Percentiles rank a stretch among this genome's conserved stretches.
Conservation (phyloP, 257 asterid species). For the Lantana camara region DNA sequence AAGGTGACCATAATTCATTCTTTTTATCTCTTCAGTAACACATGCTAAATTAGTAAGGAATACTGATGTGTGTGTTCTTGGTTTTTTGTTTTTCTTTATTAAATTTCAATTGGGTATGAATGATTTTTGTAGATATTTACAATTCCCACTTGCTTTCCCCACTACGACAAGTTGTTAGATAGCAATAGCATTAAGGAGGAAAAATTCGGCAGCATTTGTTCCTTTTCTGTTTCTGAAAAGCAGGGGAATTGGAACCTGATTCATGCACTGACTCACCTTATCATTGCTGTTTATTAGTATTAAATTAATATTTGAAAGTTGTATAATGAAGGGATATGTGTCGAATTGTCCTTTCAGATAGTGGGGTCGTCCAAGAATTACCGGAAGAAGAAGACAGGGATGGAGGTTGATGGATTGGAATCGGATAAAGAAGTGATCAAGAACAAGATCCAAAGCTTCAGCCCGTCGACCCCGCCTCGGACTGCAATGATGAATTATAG, state of each 20-base stretch:
- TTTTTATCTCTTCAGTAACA: not conserved
- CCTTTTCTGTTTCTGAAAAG: not conserved
- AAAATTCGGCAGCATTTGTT: constrained; percentile 14
- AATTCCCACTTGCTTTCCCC: not conserved
- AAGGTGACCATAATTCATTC: constrained; percentile 40
- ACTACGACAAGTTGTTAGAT: not conserved
- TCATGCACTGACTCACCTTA: constrained; percentile 9
- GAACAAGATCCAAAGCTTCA: constrained; percentile 42
- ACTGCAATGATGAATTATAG: constrained; percentile 24
- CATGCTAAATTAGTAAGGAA: no score
- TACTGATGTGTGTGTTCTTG: no score
- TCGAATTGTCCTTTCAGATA: constrained; percentile 34
- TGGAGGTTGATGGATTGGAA: constrained; percentile 35
- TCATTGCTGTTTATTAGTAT: not conserved
- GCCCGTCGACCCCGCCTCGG: constrained; percentile 50
- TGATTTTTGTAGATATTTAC: no score
- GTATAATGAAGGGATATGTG: not conserved
- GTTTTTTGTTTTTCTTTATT: no score
- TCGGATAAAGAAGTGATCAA: constrained; percentile 32
- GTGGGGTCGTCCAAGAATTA: constrained; percentile 48
- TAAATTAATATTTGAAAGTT: not conserved
- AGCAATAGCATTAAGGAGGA: not conserved
- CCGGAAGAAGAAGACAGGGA: constrained; percentile 29
- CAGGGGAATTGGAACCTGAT: constrained; percentile 18
- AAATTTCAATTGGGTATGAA: no score